Evolutionary conservation across 228 moss, liverwort and hornwort species (phyloP).

Genomic region (Sphagnum fallax): DNA sequence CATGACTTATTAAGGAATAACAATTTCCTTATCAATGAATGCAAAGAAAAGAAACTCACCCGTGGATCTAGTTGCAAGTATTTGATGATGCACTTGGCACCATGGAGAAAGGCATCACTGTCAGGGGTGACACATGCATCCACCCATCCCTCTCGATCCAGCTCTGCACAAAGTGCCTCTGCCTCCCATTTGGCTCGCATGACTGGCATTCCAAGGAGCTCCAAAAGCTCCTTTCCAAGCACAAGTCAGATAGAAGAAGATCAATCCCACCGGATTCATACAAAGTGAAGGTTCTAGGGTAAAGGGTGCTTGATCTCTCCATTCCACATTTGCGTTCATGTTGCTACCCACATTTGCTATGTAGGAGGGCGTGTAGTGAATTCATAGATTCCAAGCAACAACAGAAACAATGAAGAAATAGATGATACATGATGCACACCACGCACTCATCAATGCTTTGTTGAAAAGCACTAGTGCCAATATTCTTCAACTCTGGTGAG

Average conservation of each 20-base stretch:
- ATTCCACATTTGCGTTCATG: too few relatives aligned
- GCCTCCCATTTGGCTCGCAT: conserved; percentile 39
- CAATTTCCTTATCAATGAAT: too few relatives aligned
- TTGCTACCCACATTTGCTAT: too few relatives aligned
- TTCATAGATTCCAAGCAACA: too few relatives aligned
- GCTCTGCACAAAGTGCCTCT: conserved; percentile 46
- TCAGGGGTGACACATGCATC: conserved; percentile 48
- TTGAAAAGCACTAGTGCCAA: conserved; percentile 15
- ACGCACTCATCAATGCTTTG: conserved; percentile 39
- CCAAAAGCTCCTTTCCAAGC: conserved; percentile 19
- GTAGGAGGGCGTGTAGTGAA: too few relatives aligned
- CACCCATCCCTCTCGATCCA: conserved; percentile 34
- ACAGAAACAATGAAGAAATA: too few relatives aligned
- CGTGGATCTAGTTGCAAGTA: conserved; percentile 21
- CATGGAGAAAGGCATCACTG: conserved; percentile 42
- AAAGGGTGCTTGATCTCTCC: too few relatives aligned
- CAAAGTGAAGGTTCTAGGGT: too few relatives aligned
- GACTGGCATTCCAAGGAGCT: conserved; percentile 40
- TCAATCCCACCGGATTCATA: too few relatives aligned
- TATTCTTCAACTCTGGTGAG: background rate
- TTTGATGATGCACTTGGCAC: conserved; percentile 37
- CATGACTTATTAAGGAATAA: too few relatives aligned
- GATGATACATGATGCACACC: conserved; percentile 7
- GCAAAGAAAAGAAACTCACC: conserved; percentile 5
- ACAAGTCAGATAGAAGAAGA: too few relatives aligned